A percentile compares a stretch with the other conserved stretches of the same genome.
Conservation (phyloP, 2,329 filamentous ascomycete species). For the Colletotrichum caudatum region DNA sequence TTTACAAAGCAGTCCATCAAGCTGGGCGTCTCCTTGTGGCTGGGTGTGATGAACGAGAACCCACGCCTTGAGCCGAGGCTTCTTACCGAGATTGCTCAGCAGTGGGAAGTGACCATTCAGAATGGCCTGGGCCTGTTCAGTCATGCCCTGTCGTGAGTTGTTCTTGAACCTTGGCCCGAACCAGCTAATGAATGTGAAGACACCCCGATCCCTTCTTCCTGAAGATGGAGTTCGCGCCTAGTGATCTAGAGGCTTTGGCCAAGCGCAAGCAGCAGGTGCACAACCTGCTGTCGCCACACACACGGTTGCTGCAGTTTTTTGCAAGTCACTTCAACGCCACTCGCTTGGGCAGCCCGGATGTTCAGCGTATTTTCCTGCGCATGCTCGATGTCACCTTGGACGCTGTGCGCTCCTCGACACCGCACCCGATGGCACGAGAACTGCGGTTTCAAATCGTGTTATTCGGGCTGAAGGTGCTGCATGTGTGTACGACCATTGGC, state of each 20-base stretch:
- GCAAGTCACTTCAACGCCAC: constrained; percentile 95
- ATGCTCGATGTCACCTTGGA: constrained; percentile 83
- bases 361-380: constrained; percentile 84
- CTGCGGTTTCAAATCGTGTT: constrained; percentile 90
- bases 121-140: constrained; percentile 86
- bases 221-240: constrained; percentile 92
- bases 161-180: neutral
- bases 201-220: constrained; percentile 90
- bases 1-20: constrained; percentile 98
- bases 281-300: constrained; percentile 87
- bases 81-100: constrained; percentile 85
- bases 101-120: constrained; percentile 89
- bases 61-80: constrained; percentile 88
- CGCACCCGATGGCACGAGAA: constrained; percentile 90
- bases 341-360: constrained; percentile 84
- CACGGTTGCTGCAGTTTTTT: constrained; percentile 87
- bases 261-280: constrained; percentile 84
- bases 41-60: constrained; percentile 97
- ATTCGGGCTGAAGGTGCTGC: constrained; percentile 83
- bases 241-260: constrained; percentile 79
- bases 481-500: constrained; percentile 76
- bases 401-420: constrained; percentile 75
- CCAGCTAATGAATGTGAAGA: constrained; percentile 54
- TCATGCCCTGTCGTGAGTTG: constrained; percentile 69
- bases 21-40: constrained; percentile 93